Percentiles rank a stretch among this genome's conserved stretches.
Conservation (phyloP, 2,329 filamentous ascomycete species). For the Sclerotinia trifoliorum region DNA sequence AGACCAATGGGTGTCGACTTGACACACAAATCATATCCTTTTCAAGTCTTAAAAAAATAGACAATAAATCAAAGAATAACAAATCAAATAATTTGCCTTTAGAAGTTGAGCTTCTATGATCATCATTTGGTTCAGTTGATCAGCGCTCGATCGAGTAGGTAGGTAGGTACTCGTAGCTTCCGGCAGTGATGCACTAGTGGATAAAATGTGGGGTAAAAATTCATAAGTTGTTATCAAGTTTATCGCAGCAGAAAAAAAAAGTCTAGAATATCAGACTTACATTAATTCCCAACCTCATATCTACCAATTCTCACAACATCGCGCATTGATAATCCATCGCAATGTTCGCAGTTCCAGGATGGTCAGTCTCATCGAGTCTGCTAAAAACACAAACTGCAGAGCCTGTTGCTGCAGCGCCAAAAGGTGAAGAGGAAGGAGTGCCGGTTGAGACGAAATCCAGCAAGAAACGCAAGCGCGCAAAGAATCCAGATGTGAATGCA, state of each 20-base stretch:
- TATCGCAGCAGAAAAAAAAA: constrained; percentile 12
- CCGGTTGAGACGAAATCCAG: constrained; percentile 38
- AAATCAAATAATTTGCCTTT: not conserved
- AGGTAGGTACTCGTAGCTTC: not conserved
- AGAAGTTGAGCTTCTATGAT: not conserved
- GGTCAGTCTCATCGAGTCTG: constrained; percentile 72
- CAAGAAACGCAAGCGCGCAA: constrained; percentile 55
- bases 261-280: not conserved
- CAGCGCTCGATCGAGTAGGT: no score
- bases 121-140: not conserved
- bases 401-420: constrained; percentile 11
- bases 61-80: not conserved
- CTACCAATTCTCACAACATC: not conserved
- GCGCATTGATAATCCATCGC: constrained; percentile 2
- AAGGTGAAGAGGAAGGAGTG: constrained; percentile 30
- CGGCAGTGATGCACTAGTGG: not conserved
- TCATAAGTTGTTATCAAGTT: constrained; percentile 10
- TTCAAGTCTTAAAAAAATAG: not conserved
- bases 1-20: not conserved
- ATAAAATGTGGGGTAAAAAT: constrained; percentile 7
- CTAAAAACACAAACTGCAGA: constrained; percentile 63
- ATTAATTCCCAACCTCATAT: not conserved
- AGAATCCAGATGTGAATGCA: constrained; percentile 57
- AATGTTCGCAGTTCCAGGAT: constrained; percentile 94
- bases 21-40: no score